A percentile compares a stretch with the other conserved stretches of the same genome.
These are phyloP conservation scores for Verticillium nubilum DNA, from an alignment of 2,329 filamentous ascomycete species.

Conservation along the genomic window DNA sequence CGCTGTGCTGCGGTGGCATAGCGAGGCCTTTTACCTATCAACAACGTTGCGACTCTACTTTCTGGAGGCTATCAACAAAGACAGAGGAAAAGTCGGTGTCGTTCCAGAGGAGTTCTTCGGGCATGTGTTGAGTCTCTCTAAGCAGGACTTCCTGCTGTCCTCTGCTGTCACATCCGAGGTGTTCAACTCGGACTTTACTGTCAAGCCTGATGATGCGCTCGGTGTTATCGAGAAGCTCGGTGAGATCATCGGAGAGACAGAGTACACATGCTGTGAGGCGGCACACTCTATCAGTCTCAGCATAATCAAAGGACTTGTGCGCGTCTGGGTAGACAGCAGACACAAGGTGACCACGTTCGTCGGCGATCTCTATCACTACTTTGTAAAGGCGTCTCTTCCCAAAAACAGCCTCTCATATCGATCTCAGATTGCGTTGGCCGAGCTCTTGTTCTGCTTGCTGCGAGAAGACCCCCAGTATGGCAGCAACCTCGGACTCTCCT, in stretches of 20 bases:
- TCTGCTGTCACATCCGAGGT: conserved; percentile 45
- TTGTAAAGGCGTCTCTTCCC: conserved; percentile 61
- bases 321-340: conserved; percentile 56
- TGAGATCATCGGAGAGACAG: conserved; percentile 45
- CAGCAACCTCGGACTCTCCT: conserved; percentile 49
- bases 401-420: conserved; percentile 64
- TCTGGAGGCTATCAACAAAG: conserved; percentile 34
- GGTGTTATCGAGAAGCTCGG: conserved; percentile 46
- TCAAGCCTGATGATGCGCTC: conserved; percentile 39
- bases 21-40: conserved; percentile 41
- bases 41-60: conserved; percentile 40
- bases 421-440: conserved; percentile 61
- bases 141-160: conserved; percentile 50
- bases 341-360: conserved; percentile 60
- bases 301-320: conserved; percentile 58
- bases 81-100: conserved; percentile 39
- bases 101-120: conserved; percentile 47
- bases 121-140: conserved; percentile 39
- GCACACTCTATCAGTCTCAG: conserved; percentile 63
- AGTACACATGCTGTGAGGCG: conserved; percentile 69
- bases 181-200: conserved; percentile 47
- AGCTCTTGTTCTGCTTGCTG: conserved; percentile 66
- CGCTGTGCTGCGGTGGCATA: conserved; percentile 32
- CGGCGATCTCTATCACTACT: conserved; percentile 73
- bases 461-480: conserved; percentile 63